Evolutionary conservation across 371 early-diverging fungal species (phyloP), one percentile per base, ranked within the genome.

Genomic region (Syncephalastrum monosporum): DNA sequence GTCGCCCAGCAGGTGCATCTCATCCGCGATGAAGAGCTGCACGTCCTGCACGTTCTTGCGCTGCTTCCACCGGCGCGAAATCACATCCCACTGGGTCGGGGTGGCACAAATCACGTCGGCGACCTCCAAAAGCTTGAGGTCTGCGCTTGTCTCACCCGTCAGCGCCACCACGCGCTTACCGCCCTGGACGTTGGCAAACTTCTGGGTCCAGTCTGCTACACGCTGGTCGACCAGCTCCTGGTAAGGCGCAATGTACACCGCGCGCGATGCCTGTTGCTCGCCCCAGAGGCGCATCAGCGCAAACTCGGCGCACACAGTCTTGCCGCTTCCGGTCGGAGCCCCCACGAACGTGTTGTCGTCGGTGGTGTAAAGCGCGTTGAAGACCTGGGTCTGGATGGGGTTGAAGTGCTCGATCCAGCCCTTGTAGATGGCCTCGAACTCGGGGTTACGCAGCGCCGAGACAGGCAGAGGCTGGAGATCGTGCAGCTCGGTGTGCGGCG

Each of bases 31-130:
- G 53, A 99, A 85, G 27, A 99, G 78, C 47, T 88, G 86, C 1
- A 97, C 82, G 1, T 85, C 89, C 60, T 96, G 94, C 15, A 99
- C 93, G 47, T 89, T 88, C 77, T 90, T 89, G 50, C 98, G 84
- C 78, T 91, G 92, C 64, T 91, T 90, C 93, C 98, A 95, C 59
- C 95, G 86, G 25, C 99, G 82, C 14, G 99, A 97, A 19, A 98
- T 72, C 55, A 91, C 88, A 78, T 99, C 99, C 97, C 99, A 99
- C 65, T 97, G 91, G n/a, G 86, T 83, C 25, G 99, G 99, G 4
- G 99, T 99, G 42, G 92, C 82, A 43, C 98, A 77, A 24, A 99
- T 87, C 10, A 99, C 75, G 74, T 97, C 91, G 29, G 92, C 92
- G 33, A 85, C 83, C 62, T 92, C 92, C 29, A 98, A 54, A 7